A percentile compares a stretch with the other conserved stretches of the same genome.
These are phyloP conservation scores for Jacaranda mimosifolia DNA, from an alignment of 257 asterid species.

Conservation along the genomic window DNA sequence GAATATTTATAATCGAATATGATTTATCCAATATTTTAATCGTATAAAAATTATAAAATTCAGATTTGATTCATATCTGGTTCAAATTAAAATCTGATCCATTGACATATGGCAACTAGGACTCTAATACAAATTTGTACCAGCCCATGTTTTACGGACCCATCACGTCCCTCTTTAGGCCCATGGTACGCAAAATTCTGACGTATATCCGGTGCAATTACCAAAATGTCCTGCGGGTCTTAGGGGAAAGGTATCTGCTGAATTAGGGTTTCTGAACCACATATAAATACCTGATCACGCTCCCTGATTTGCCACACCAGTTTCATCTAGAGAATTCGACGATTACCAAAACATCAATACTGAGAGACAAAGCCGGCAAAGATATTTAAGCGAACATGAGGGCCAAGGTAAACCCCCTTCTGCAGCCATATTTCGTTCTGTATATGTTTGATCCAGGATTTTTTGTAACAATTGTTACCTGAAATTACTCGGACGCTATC, in stretches of 20 bases:
- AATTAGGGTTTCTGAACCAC: constrained; percentile 22
- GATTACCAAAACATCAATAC: background rate
- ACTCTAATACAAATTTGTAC: too few relatives aligned
- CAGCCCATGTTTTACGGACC: too few relatives aligned
- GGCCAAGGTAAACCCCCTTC: constrained; percentile 29
- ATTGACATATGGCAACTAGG: too few relatives aligned
- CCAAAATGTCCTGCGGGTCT: background rate
- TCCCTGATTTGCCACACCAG: background rate
- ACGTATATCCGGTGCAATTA: background rate
- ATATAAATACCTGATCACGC: constrained; percentile 4
- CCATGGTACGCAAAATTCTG: too few relatives aligned
- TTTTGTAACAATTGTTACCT: background rate
- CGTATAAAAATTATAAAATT: too few relatives aligned
- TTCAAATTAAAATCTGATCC: too few relatives aligned
- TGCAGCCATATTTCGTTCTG: background rate
- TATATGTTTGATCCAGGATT: background rate
- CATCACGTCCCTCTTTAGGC: too few relatives aligned
- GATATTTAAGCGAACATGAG: constrained; percentile 20
- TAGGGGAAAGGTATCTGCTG: background rate
- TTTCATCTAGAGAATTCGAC: background rate
- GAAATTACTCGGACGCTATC: background rate
- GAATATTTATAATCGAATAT: too few relatives aligned
- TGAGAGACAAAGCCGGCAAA: background rate
- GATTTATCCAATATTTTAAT: too few relatives aligned
- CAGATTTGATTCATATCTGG: too few relatives aligned